Evolutionary conservation across 1,284 basidiomycete species (phyloP).

Genomic region (Gymnopus androsaceus): DNA sequence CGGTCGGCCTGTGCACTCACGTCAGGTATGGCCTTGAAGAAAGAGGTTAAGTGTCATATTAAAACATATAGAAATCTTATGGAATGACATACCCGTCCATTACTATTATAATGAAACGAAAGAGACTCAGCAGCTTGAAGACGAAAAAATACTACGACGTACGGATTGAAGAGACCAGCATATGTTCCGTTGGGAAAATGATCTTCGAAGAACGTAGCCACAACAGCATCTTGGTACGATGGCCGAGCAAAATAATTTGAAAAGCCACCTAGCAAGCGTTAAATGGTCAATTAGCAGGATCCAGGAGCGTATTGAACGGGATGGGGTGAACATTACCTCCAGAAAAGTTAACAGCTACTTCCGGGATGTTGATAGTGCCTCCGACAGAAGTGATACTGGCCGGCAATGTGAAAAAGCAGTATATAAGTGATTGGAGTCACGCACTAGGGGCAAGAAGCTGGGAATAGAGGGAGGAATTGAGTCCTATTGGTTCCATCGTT

Average conservation of each 20-base stretch:
- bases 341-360: slow-evolving; percentile 56
- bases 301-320: background rate
- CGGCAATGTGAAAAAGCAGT: background rate
- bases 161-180: slow-evolving; percentile 53
- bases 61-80: slow-evolving; percentile 1
- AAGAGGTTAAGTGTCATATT: background rate
- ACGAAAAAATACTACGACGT: slow-evolving; percentile 18
- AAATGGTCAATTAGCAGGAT: too few relatives aligned
- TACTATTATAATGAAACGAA: too few relatives aligned
- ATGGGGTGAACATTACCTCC: slow-evolving; percentile 57
- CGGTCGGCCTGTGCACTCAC: slow-evolving; percentile 57
- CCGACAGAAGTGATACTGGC: slow-evolving; percentile 55
- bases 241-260: slow-evolving; percentile 49
- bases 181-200: slow-evolving; percentile 50
- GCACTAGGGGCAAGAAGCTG: slow-evolving; percentile 39
- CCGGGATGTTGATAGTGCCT: slow-evolving; percentile 56
- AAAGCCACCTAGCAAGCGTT: background rate
- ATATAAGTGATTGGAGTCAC: slow-evolving; percentile 17
- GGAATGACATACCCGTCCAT: slow-evolving; percentile 19
- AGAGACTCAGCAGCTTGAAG: background rate
- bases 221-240: slow-evolving; percentile 49
- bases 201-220: slow-evolving; percentile 41
- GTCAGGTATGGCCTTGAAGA: slow-evolving; percentile 59
- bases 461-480: slow-evolving; percentile 34
- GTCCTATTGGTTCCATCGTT: slow-evolving; percentile 33